These are phyloP conservation scores for Zasmidium citrigriseum DNA, from an alignment of 2,329 filamentous ascomycete species.

Conservation along the genomic window DNA sequence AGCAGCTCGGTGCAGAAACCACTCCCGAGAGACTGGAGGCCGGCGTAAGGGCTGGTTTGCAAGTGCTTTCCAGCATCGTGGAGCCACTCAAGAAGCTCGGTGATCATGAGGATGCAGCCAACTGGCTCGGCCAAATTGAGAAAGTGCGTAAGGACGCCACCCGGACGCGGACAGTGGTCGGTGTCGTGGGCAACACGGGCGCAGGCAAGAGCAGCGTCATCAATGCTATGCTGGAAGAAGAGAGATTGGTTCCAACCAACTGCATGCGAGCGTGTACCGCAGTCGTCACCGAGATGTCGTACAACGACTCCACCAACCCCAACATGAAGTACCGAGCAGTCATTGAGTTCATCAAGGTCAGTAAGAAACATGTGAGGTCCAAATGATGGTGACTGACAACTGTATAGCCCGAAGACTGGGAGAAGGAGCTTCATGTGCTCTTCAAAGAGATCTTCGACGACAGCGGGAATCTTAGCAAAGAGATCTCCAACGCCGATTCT, in stretches of 20 bases:
- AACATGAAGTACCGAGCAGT: slow-evolving; percentile 53
- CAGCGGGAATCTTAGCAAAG: slow-evolving; percentile 41
- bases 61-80: slow-evolving; percentile 39
- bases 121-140: slow-evolving; percentile 46
- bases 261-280: slow-evolving; percentile 65
- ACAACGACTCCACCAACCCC: slow-evolving; percentile 49
- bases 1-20: slow-evolving; percentile 35
- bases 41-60: slow-evolving; percentile 40
- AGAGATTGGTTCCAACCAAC: slow-evolving; percentile 57
- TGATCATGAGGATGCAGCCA: slow-evolving; percentile 34
- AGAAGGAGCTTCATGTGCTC: slow-evolving; percentile 52
- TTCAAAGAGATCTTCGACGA: slow-evolving; percentile 50
- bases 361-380: too few species aligned
- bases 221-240: slow-evolving; percentile 64
- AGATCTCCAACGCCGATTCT: slow-evolving; percentile 44
- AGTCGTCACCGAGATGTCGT: slow-evolving; percentile 61
- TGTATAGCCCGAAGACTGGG: slow-evolving; percentile 53
- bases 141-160: slow-evolving; percentile 42
- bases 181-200: slow-evolving; percentile 61
- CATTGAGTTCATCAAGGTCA: slow-evolving; percentile 60
- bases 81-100: slow-evolving; percentile 31
- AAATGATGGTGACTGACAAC: too few species aligned
- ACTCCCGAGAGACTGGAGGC: slow-evolving; percentile 40
- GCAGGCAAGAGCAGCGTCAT: slow-evolving; percentile 65
- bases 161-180: slow-evolving; percentile 52